A percentile compares a stretch with the other conserved stretches of the same genome.
Conservation (phyloP, 2,329 filamentous ascomycete genomes). For the Botrytis medusae region DNA sequence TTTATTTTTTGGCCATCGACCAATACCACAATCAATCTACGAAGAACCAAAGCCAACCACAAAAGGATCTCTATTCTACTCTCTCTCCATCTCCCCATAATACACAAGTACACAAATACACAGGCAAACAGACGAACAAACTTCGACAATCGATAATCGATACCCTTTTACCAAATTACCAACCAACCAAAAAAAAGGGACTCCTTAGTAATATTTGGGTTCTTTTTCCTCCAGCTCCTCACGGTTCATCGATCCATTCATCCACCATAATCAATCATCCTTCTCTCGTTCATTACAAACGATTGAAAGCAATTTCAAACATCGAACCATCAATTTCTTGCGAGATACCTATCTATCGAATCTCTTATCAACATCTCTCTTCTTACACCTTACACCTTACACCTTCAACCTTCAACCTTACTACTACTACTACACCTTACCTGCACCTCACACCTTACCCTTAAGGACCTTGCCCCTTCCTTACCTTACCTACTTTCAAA, state of each 20-base stretch:
- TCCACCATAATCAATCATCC: too few species aligned
- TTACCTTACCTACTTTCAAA: constrained; percentile 5
- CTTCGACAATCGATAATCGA: constrained; percentile 1
- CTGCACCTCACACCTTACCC: not conserved
- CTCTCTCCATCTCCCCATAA: too few species aligned
- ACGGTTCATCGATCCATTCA: not conserved
- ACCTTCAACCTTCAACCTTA: too few species aligned
- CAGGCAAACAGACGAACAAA: not conserved
- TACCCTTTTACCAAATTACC: not conserved
- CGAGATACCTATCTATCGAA: not conserved
- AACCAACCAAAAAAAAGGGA: too few species aligned
- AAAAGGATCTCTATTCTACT: not conserved
- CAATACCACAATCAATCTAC: not conserved
- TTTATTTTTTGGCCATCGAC: not conserved
- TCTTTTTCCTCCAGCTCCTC: not conserved
- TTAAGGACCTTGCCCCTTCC: too few species aligned
- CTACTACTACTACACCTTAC: too few species aligned
- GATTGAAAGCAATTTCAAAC: not conserved
- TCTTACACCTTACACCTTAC: too few species aligned
- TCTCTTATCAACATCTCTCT: not conserved
- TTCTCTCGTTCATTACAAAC: not conserved
- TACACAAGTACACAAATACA: not conserved
- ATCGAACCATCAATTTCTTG: not conserved
- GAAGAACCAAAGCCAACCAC: not conserved
- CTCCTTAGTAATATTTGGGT: not conserved